Evolutionary conservation across 164 flowering plant species (phyloP), one percentile per base, ranked within the genome.

Genomic region (Chimonanthus salicifolius): DNA sequence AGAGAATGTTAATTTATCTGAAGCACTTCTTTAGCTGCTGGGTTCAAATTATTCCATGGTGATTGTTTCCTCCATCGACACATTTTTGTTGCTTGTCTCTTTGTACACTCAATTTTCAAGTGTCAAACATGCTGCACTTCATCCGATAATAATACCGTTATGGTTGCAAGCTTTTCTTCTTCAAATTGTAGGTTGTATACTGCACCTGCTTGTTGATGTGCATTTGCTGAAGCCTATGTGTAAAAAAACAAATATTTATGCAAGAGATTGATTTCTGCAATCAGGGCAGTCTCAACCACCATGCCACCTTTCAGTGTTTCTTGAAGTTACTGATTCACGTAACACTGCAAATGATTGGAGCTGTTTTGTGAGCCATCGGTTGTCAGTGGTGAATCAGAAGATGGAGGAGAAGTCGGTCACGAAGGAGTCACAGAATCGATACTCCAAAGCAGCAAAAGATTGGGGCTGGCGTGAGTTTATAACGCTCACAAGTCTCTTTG

Each of bases 221-320:
- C 60, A 54, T 54, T 54, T 54, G 16, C 60, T 54, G n/a, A 54
- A n/a, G 11, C 16, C 60, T n/a, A 54, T 54, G 60, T n/a, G 8
- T 54, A n/a, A 15, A 54, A 33, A 54, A 54, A 54, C 60, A 45
- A 66, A 9, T 66, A 66, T 66, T 66, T 66, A 66, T 66, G 68
- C 68, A 66, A 66, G 46, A 48, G 48, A 47, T 51, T 51, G 64
- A 64, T 70, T 72, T 60, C 58, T 72, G 64, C 49, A 46, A 83
- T 72, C 98, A 95, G 98, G 99, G 90, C 99, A 93, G 97, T 95
- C 99, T 79, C 98, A 95, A 78, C 98, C 98, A 80, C 99, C 99
- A 63, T 95, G 97, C 82, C 95, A 95, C 81, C 97, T 95, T 79
- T 95, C 99, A 18, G 97, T 95, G 45, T 95, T 95, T 83, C 97